Percentiles rank a stretch among this genome's conserved stretches.
Evolutionary conservation across 2,329 filamentous ascomycete species (phyloP).

Genomic region (Xylaria sp.): DNA sequence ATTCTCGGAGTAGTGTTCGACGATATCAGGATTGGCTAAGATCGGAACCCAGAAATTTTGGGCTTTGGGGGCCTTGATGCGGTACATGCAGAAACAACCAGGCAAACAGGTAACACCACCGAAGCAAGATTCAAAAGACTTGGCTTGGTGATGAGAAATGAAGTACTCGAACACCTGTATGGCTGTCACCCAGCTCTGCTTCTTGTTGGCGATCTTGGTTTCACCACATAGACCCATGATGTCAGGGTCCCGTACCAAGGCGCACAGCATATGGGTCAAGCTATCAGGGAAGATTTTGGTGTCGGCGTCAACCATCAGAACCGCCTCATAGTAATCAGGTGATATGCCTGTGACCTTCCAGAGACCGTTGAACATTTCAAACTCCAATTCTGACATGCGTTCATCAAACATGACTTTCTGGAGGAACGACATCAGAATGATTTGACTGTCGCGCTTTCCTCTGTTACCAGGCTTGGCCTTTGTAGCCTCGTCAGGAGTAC

Average conservation of each 20-base stretch:
- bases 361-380: conserved; percentile 98
- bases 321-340: conserved; percentile 96
- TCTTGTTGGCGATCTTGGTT: conserved; percentile 99
- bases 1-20: conserved; percentile 99
- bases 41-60: conserved; percentile 99
- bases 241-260: conserved; percentile 98
- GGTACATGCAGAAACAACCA: conserved; percentile 99
- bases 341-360: conserved; percentile 99
- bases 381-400: conserved; percentile 98
- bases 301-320: conserved; percentile 99
- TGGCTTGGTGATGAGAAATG: conserved; percentile 96
- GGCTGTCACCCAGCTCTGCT: conserved; percentile 91
- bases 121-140: conserved; percentile 98
- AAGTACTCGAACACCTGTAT: conserved; percentile 99
- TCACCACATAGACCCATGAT: conserved; percentile 99
- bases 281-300: conserved; percentile 99
- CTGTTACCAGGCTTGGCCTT: conserved; percentile 94
- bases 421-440: conserved; percentile 98
- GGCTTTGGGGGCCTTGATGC: conserved; percentile 98
- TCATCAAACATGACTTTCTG: conserved; percentile 99
- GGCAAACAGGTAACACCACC: conserved; percentile 98
- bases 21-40: conserved; percentile 96
- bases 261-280: conserved; percentile 97
- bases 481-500: conserved; percentile 84
- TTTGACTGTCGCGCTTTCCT: conserved; percentile 98